Base-by-base conservation (phyloP, 2,329 filamentous ascomycete genomes). In the Trichoderma sp. region DNA sequence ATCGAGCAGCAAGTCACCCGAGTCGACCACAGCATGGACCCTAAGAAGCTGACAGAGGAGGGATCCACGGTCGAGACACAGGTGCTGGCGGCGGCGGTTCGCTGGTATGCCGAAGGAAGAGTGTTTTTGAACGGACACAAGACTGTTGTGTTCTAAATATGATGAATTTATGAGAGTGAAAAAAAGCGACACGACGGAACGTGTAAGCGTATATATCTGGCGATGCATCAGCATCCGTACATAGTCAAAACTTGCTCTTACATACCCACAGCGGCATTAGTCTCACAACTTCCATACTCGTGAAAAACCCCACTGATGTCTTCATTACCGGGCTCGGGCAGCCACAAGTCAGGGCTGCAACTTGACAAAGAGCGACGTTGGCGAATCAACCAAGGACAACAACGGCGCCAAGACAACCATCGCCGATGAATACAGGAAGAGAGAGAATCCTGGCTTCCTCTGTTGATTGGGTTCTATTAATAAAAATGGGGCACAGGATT, bases 11-110 rank as follows among this genome's bases (percentile, higher is more conserved):
- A 92, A 70, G 90, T 95, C 69, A 87, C 90, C 6, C 85, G 93
- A 18, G 93, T 95, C 30, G 91, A 93, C 79, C 93, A 96, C 82
- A 87, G 86, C 75, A 89, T 94, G 88, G 91, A 88, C 76, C 87
- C 93, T 21, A 93, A 92, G 84, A 89, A 92, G 79, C 81, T 95
- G 78, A 91, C 93, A 2, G 90, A 93, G 77, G 92, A 94, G 80
- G 93, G 93, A 14, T 93, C 91, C 76, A 95, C 94, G 75, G 91
- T 95, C 11, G 93, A 96, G 86, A 94, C 91, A 79, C 92, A 94
- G 81, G 93, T 95, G 7, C 82, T 96, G 76, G 93, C 92, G 4
- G 90, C 92, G 4, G 93, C 93, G 0, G 93, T 96, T 70, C 93
- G 94, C 84, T 95, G 92, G 90, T 93, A 92, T 82, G 91, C 91